Base-by-base conservation (phyloP, 1,284 basidiomycete species). In the Trichosporon sp. region DNA sequence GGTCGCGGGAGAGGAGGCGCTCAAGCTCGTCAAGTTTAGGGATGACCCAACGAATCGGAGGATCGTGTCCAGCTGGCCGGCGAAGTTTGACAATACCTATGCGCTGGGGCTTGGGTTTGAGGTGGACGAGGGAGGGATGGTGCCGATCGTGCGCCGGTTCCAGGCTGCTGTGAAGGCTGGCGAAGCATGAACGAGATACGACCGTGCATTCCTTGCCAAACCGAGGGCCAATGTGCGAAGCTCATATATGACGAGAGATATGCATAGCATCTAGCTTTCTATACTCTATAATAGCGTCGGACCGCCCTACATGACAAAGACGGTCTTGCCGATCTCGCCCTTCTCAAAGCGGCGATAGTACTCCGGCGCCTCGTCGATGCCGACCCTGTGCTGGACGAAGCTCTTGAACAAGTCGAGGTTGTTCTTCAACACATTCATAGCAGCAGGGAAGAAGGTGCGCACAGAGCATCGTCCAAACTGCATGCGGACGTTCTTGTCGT, bases 381-480 rank as follows among this genome's bases (percentile, higher is more conserved):
- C 58, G 44, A 80, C 72, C 54, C 67, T 68, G 65, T 81, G 69
- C 63, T 77, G 72, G 52, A 81, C 74, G 63, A 81, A 80, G 29
- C 67, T 68, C 7, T 62, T 62, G 63, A 80, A 78, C 37, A 80
- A 60, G 31, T 76, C 73, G 29, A 72, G 66, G 68, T 76, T 77
- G 58, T 69, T 65, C 57, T 65, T 56, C 79, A 94, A 79, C 23
- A 93, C 49, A 69, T 88, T 86, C 40, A 90, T 83, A 0, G 90
- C 90, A 61, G 86, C 79, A 2, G 87, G 87, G 69, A 91, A 88
- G 84, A 92, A 87, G 0, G 88, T 86, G 14, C 88, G 84, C 7
- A 91, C 92, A 16, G 91, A 91, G 74, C 92, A 95, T 16, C 92
- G 85, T 9, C 92, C 93, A 58, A 78, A 79, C 70, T 78, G 76